Evolutionary conservation across 208 protist species (phyloP).

Genomic region (Sergeia podlipaevii): DNA sequence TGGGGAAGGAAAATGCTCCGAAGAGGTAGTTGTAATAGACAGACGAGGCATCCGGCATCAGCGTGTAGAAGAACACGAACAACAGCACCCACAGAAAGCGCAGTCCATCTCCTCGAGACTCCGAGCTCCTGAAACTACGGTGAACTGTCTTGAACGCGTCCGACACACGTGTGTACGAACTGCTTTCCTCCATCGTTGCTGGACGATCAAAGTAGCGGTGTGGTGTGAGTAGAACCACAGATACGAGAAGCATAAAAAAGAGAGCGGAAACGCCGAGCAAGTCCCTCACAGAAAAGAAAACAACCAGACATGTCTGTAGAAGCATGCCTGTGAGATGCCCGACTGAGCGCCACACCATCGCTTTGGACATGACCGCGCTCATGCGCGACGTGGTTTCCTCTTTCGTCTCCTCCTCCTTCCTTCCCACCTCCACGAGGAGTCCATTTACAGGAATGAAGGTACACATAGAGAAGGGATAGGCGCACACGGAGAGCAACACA

Average conservation of each 20-base stretch:
- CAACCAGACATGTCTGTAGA: conserved; percentile 20
- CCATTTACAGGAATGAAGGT: conserved; percentile 51
- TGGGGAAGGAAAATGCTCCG: conserved; percentile 18
- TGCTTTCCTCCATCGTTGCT: conserved; percentile 8
- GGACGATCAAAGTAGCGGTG: conserved; percentile 18
- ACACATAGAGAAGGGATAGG: conserved; percentile 30
- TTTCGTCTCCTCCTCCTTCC: conserved; percentile 30
- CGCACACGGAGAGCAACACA: conserved; percentile 20
- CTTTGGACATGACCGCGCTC: conserved; percentile 37
- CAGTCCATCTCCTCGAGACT: conserved; percentile 23
- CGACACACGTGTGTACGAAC: conserved; percentile 10
- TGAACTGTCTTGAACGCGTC: conserved; percentile 7
- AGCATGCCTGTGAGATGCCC: conserved; percentile 24
- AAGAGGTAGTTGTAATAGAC: conserved; percentile 50
- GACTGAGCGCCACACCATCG: conserved; percentile 41
- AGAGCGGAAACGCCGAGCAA: conserved; percentile 19
- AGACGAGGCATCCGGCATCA: conserved; percentile 31
- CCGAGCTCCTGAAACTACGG: conserved; percentile 11
- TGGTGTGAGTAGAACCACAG: conserved; percentile 18
- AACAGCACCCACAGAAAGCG: conserved; percentile 33
- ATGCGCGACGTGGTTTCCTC: conserved; percentile 34
- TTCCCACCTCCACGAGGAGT: conserved; percentile 38
- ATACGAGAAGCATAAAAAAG: conserved; percentile 19
- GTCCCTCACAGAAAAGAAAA: conserved; percentile 4
- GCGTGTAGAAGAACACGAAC: conserved; percentile 48